These are phyloP conservation scores for Cantharellus cinnabarinus DNA, from an alignment of 768 basidiomycete species.

Conservation along the genomic window DNA sequence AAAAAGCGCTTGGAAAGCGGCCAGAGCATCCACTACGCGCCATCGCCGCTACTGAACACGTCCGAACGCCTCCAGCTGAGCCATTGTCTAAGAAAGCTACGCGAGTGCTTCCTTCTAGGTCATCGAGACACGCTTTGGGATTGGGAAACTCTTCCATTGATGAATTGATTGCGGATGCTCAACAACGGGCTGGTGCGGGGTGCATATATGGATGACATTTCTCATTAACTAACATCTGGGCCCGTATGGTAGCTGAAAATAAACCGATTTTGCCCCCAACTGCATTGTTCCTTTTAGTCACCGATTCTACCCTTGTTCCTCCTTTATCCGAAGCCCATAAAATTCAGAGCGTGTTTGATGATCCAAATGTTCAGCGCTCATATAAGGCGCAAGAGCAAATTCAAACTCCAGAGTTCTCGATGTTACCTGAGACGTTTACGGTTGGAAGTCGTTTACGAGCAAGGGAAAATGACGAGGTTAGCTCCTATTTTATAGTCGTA, in stretches of 20 bases:
- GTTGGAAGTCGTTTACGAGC: conserved; percentile 55
- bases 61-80: not conserved
- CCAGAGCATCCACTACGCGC: not conserved
- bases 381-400: conserved; percentile 49
- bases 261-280: conserved; percentile 47
- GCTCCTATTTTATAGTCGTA: conserved; percentile 12
- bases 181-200: conserved; percentile 39
- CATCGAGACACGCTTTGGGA: conserved; percentile 61
- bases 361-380: conserved; percentile 19
- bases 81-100: conserved; percentile 1
- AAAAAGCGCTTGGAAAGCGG: conserved; percentile 5
- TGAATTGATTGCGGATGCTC: conserved; percentile 63
- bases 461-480: conserved; percentile 44
- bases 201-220: not conserved
- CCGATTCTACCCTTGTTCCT: conserved; percentile 35
- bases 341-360: not conserved
- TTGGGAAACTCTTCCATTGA: conserved; percentile 65
- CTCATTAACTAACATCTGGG: not conserved
- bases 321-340: conserved; percentile 14
- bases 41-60: not conserved
- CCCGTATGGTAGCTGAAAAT: conserved; percentile 33
- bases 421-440: conserved; percentile 27
- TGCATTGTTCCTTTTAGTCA: conserved; percentile 53
- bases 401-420: conserved; percentile 53
- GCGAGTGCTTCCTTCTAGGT: conserved; percentile 63